Percentiles rank a stretch among this genome's conserved stretches.
phyloP scores from a whole-genome alignment of 2,329 filamentous ascomycete species.

The Biscogniauxia marginata region DNA sequence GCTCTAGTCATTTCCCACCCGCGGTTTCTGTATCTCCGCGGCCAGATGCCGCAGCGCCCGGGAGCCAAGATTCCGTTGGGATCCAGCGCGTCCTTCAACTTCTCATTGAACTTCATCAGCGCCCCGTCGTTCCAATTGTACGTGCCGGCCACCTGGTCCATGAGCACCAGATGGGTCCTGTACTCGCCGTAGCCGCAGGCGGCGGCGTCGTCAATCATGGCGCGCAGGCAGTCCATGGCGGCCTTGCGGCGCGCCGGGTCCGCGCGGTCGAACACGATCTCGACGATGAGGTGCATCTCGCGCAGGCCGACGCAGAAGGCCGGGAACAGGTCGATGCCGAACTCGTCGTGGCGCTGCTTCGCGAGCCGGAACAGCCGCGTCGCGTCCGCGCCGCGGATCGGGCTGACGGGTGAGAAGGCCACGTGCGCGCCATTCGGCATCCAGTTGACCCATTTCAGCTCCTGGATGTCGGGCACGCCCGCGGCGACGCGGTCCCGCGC shows the following conservation, averaged over 20 bases:
- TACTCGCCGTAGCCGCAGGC: conserved; percentile 43
- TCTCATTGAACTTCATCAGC: conserved; percentile 40
- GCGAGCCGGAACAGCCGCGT: conserved; percentile 37
- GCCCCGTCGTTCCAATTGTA: conserved; percentile 43
- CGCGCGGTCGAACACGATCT: conserved; percentile 33
- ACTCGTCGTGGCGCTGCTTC: conserved; percentile 32
- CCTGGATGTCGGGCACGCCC: conserved; percentile 39
- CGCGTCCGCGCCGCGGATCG: conserved; percentile 42
- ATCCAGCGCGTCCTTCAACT: conserved; percentile 42
- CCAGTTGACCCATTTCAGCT: conserved; percentile 42
- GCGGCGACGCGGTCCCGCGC: conserved; percentile 31
- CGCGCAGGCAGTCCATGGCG: conserved; percentile 29
- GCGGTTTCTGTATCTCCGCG: conserved; percentile 31
- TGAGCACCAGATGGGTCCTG: conserved; percentile 43
- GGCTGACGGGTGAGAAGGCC: conserved; percentile 45
- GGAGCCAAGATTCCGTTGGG: conserved; percentile 36
- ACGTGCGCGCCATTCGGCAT: conserved; percentile 44
- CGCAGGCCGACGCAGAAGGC: conserved; percentile 40
- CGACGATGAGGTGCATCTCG: conserved; percentile 43
- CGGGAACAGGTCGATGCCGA: conserved; percentile 40
- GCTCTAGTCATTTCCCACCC: conserved; percentile 38
- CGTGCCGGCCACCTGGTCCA: conserved; percentile 43
- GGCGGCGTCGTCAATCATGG: conserved; percentile 39
- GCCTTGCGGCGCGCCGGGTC: conserved; percentile 22
- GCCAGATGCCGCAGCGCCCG: conserved; percentile 34